These are phyloP conservation scores for Chlorella sp. DNA, from an alignment of 139 green algal genomes.

Conservation along the genomic window DNA sequence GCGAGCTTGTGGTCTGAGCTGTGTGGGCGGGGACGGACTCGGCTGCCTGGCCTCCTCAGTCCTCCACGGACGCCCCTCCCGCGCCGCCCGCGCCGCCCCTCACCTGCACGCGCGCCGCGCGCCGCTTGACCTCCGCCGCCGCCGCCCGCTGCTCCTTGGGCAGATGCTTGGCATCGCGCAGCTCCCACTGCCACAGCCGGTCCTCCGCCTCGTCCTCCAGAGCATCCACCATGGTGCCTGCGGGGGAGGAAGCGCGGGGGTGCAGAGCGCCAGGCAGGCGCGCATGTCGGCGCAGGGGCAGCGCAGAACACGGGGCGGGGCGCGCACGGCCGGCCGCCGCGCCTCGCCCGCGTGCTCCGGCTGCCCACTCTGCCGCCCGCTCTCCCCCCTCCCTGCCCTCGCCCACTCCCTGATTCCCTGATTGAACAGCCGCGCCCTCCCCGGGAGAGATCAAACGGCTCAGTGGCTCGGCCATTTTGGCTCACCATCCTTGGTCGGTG, in stretches of 20 bases:
- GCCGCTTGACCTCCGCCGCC: slow-evolving; percentile 42
- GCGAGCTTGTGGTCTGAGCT: not conserved
- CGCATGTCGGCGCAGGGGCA: too few relatives aligned
- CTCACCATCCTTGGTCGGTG: slow-evolving; percentile 57
- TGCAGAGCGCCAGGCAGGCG: too few relatives aligned
- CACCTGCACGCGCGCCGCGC: slow-evolving; percentile 6
- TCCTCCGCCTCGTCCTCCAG: slow-evolving; percentile 48
- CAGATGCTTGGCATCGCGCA: slow-evolving; percentile 53
- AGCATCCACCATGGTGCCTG: slow-evolving; percentile 31
- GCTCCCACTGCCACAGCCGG: slow-evolving; percentile 74
- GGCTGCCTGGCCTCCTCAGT: not conserved
- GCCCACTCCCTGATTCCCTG: too few relatives aligned
- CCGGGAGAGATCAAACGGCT: too few relatives aligned
- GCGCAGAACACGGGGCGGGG: too few relatives aligned
- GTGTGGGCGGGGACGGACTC: not conserved
- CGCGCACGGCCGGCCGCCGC: too few relatives aligned
- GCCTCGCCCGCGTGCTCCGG: too few relatives aligned
- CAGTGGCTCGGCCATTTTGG: too few relatives aligned
- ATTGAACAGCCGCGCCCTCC: too few relatives aligned
- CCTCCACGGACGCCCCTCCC: not conserved
- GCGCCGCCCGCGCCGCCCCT: not conserved
- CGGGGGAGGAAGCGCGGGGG: too few relatives aligned
- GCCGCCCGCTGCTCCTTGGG: slow-evolving; percentile 34
- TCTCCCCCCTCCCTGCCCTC: too few relatives aligned
- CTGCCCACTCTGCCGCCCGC: too few relatives aligned